Evolutionary conservation across 1,284 basidiomycete genomes (phyloP), one percentile per base, ranked within the genome.

Genomic region (Boletus semigastroideus): DNA sequence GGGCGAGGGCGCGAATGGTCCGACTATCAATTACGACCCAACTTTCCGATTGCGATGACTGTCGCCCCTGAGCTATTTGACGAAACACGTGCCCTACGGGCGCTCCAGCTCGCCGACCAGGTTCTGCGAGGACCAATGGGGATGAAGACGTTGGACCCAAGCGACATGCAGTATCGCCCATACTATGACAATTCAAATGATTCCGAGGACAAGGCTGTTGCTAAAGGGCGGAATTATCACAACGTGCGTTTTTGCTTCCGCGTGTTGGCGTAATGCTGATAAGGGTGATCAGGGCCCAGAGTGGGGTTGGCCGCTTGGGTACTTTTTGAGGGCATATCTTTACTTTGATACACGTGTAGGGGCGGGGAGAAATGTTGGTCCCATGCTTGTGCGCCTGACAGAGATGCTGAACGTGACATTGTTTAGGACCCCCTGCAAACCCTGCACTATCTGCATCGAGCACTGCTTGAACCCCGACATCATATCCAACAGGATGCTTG

Each of bases 31-130:
- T 80, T 95, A 61, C 83, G 93, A 53, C 83, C 86, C 64, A 97
- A 98, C 74, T 96, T 94, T 77, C 86, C 92, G 4, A 91, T 98
- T 57, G 92, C 96, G 2, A 98, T 98, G 96, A 84, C 90, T 7
- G 94, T 98, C 34, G 96, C 96, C 1, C 96, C 96, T 8, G 96
- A 99, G 72, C 73, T 99, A 42, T 99, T 99, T 71, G 82, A 93
- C 51, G 82, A 83, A 5, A 70, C 81, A 49, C 88, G 90, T 63
- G 96, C 93, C 0, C 73, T 97, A 30, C 78, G 74, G 6, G 92
- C 93, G 0, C 74, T 98, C 34, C 78, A 82, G 56, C 72, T 93
- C 17, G 88, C 87, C 1, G 92, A 95, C 67, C 71, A 86, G 59
- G 76, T 85, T 33, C 74, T 98, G 25, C 82, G 90, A 16, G 83